Conservation (phyloP, 306 rosid genomes). For the Cucumis cinereus region DNA sequence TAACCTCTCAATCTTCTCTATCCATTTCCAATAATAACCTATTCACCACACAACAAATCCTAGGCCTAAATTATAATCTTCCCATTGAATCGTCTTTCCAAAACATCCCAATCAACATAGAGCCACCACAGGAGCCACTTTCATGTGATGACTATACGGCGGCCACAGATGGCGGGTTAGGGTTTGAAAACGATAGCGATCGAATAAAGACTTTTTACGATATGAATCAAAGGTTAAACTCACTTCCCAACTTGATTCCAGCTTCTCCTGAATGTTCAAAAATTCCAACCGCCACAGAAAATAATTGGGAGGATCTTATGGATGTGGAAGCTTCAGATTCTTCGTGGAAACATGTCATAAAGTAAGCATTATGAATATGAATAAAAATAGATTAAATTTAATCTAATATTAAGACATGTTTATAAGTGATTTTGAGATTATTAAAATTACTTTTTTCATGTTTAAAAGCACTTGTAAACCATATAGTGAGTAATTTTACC, state of each 20-base stretch:
- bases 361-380: constrained; percentile 8
- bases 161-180: neutral
- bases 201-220: neutral
- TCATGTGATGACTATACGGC: neutral
- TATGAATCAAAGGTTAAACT: constrained; percentile 10
- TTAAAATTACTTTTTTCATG: no score
- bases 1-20: constrained; percentile 7
- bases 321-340: constrained; percentile 28
- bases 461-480: no score
- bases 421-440: no score
- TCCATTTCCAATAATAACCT: constrained; percentile 17
- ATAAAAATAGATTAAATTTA: neutral
- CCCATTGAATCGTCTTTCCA: neutral
- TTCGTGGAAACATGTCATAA: constrained; percentile 42
- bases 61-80: neutral
- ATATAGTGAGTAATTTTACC: no score
- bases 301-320: constrained; percentile 35
- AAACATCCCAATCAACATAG: neutral
- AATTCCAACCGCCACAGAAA: constrained; percentile 25
- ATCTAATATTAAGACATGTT: neutral
- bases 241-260: constrained; percentile 35
- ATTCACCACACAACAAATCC: constrained; percentile 15
- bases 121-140: neutral
- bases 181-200: neutral
- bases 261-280: constrained; percentile 24